Evolutionary conservation across 1,284 basidiomycete genomes (phyloP), one percentile per base, ranked within the genome.

Genomic region (Rhodotorula sp.): DNA sequence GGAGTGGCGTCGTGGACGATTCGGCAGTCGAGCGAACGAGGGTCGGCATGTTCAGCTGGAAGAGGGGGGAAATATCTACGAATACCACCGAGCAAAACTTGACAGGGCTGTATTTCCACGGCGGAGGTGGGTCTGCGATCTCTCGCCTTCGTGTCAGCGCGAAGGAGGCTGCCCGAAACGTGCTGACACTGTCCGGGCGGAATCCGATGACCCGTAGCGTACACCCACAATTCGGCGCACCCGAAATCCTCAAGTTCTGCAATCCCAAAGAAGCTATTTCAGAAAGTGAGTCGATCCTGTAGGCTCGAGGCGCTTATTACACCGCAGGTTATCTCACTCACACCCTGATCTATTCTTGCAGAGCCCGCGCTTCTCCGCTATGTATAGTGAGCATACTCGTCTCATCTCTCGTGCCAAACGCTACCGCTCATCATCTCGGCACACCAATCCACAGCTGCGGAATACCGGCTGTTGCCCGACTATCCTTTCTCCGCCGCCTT

Each of bases 391-490:
- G 58, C 30, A 15, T 24, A 4, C 10, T 24, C 49, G 20, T 29
- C 10, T 20, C 33, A 30, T 24, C n/a, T 26, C 29, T 29, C 26
- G 22, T 30, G 3, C 20, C 24, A 22, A 49, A 30, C 7, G 37
- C n/a, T 22, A 37, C 7, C 26, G 22, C 10, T 37, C 49, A 26
- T 5, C 2, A 3, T 29, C 37, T 7, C 24, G 6, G 15, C 12
- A 12, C 14, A n/a, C n/a, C n/a, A n/a, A n/a, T n/a, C n/a, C n/a
- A 29, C 60, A 62, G 49, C 46, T n/a, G 67, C 70, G 42, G 74
- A 75, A 30, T 75, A 72, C 37, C 64, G 74, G 3, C 57, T 75
- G 3, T 56, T 75, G 18, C 74, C 72, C 4, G n/a, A 61, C 30
- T 70, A 61, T 30, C 67, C 74, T 6, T 71, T 72, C 62, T 69